Evolutionary conservation across 257 asterid genomes (phyloP).

Genomic region (Nicotiana benthamiana): DNA sequence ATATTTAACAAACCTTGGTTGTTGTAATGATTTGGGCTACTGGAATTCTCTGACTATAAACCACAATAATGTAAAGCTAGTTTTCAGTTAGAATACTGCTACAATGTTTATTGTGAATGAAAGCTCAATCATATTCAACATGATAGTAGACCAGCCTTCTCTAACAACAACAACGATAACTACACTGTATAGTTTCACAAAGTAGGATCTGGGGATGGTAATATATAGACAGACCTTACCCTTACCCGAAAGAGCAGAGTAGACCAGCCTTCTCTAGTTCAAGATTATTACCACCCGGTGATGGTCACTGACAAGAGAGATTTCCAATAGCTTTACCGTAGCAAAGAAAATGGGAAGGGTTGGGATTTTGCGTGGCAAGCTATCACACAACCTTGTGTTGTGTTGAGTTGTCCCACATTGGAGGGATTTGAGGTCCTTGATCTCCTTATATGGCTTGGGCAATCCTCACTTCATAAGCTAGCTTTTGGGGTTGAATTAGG

Average conservation of each 20-base stretch:
- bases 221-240: no score
- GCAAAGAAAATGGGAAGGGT: background rate
- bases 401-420: no score
- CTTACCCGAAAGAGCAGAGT: no score
- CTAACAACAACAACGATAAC: no score
- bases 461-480: no score
- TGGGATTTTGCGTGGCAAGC: background rate
- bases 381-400: background rate
- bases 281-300: background rate
- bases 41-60: background rate
- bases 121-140: background rate
- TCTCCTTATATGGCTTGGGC: no score
- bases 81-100: background rate
- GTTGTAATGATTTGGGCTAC: background rate
- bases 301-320: background rate
- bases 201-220: no score
- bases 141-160: background rate
- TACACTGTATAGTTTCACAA: no score
- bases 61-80: background rate
- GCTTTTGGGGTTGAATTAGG: no score
- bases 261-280: background rate
- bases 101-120: background rate
- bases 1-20: no score
- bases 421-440: no score
- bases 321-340: background rate